Conservation (phyloP, 148 eudicot genomes). For the Silene conica region DNA sequence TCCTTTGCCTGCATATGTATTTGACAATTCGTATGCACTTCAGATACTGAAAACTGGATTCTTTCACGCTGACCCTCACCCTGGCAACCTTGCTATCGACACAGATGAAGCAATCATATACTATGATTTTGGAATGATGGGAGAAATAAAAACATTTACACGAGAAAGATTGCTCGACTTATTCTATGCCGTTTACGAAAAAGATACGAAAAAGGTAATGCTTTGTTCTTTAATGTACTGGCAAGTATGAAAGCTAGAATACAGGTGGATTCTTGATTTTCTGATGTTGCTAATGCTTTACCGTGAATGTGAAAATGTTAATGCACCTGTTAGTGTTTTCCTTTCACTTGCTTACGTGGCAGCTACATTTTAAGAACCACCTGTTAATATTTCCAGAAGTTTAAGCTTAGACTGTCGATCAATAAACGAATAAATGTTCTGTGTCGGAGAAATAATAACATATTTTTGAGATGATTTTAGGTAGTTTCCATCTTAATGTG, state of each 20-base stretch:
- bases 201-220: constrained; percentile 86
- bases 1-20: neutral
- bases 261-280: neutral
- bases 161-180: constrained; percentile 77
- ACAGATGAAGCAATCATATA: constrained; percentile 88
- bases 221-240: neutral
- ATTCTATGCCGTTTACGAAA: constrained; percentile 90
- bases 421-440: too few species aligned
- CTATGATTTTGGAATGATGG: constrained; percentile 99
- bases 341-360: too few species aligned
- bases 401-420: too few species aligned
- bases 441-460: too few species aligned
- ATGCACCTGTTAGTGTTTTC: too few species aligned
- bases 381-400: neutral
- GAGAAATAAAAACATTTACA: constrained; percentile 91
- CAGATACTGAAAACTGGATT: constrained; percentile 97
- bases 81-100: constrained; percentile 98
- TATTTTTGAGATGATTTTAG: too few species aligned
- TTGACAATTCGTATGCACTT: constrained; percentile 4
- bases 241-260: constrained; percentile 5
- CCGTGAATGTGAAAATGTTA: too few species aligned
- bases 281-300: neutral
- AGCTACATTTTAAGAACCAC: too few species aligned
- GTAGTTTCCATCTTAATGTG: too few species aligned
- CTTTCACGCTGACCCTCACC: constrained; percentile 99